Evolutionary conservation across 768 basidiomycete genomes (phyloP).

Genomic region (Suillus spraguei): DNA sequence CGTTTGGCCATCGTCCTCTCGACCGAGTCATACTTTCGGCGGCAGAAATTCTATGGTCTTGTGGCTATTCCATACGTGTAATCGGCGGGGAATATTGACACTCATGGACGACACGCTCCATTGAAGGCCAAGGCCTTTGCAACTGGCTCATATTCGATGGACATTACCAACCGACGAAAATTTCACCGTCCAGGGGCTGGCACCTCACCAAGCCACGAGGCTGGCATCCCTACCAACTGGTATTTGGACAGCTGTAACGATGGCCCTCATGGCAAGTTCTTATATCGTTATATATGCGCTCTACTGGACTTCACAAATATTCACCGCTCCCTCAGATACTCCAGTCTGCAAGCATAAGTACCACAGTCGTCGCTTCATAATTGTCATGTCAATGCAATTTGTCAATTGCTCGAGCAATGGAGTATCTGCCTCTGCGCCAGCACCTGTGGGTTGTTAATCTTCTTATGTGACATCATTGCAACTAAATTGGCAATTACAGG

Average conservation of each 20-base stretch:
- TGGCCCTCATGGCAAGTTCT: background rate
- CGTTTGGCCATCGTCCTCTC: background rate
- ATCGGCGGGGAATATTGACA: background rate
- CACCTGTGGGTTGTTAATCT: background rate
- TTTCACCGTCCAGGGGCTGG: background rate
- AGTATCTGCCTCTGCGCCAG: background rate
- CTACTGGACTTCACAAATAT: background rate
- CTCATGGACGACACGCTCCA: background rate
- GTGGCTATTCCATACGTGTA: no score
- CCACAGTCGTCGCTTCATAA: background rate
- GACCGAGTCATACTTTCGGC: background rate
- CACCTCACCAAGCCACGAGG: slow-evolving; percentile 1
- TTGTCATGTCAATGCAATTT: background rate
- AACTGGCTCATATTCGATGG: background rate
- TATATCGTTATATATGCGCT: background rate
- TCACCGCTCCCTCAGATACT: background rate
- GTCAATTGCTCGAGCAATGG: no score
- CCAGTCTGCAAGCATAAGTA: background rate
- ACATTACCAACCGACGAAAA: background rate
- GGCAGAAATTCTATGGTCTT: background rate
- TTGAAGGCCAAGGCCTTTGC: background rate
- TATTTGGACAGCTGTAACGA: background rate
- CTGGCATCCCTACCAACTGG: background rate
- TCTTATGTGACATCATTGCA: no score
- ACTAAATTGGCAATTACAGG: background rate